Evolutionary conservation across 768 basidiomycete species (phyloP), one percentile per base, ranked within the genome.

Genomic region (Podaxis sp.): DNA sequence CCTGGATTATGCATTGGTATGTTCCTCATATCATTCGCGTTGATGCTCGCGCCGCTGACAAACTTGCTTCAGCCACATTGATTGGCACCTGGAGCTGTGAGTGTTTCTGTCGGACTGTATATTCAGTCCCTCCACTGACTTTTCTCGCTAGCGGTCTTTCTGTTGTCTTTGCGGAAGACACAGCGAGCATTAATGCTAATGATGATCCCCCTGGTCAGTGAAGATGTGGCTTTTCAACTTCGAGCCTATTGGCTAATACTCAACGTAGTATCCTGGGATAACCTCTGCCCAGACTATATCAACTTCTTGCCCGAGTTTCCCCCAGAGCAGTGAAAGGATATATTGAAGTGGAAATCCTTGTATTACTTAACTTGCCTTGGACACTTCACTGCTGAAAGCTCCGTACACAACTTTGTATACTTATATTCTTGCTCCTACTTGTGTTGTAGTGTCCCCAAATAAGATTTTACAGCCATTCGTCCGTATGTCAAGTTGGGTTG

Each of bases 1-100:
- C 80, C 2, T 83, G 80, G 81, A 74, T 81, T 53, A 61, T 83
- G 27, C 82, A 83, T 65, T 84, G 82, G 77, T 78, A 24, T n/a
- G 74, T 61, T 38, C n/a, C 7, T 49, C 3, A n/a, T 25, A 40
- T 54, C 9, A 46, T 46, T 43, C 36, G 29, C 19, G 46, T 55
- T 53, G 56, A 57, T 49, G 4, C 4, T 49, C 12, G 27, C 36
- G 15, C 46, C 37, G 19, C 5, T 29, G 27, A 24, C 59, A 22
- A 22, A 11, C 11, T 37, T 49, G 3, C 2, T 2, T 2, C 41
- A 81, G 81, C 63, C 82, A 84, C 65, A 84, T 84, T 59, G 83
- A 84, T 59, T 84, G 80, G 76, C 84, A 85, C 72, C 68, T 84
- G 9, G 71, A 78, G 17, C 66, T 70, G 77, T 79, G 66, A 63